These are phyloP conservation scores for Starmera pachycereana DNA, from an alignment of 805 yeast species.

Conservation along the genomic window DNA sequence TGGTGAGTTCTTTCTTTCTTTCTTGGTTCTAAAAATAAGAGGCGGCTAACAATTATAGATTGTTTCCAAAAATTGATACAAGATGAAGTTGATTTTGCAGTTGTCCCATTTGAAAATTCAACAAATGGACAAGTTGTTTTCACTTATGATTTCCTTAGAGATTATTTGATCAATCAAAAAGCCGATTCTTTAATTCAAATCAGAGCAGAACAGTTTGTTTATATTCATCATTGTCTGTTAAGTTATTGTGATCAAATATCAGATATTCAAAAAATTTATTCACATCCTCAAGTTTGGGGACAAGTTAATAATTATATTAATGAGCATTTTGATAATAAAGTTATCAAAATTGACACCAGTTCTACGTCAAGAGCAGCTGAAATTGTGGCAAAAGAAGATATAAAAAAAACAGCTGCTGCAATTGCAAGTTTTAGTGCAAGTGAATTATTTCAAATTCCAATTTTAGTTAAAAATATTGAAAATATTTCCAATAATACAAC, in stretches of 20 bases:
- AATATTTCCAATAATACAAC: constrained; percentile 75
- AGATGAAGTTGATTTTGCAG: constrained; percentile 48
- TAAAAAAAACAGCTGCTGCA: constrained; percentile 48
- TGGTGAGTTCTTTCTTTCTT: constrained; percentile 12
- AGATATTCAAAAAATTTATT: constrained; percentile 50
- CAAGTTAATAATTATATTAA: constrained; percentile 59
- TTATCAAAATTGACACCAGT: constrained; percentile 45
- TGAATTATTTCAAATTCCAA: constrained; percentile 43
- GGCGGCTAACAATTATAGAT: constrained; percentile 23
- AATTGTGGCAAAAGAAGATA: constrained; percentile 34
- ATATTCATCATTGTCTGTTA: constrained; percentile 70
- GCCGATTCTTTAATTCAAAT: constrained; percentile 30
- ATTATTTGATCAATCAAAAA: constrained; percentile 35
- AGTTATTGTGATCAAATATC: constrained; percentile 33
- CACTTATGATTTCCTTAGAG: constrained; percentile 74
- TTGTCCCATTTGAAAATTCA: constrained; percentile 89
- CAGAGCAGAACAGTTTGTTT: constrained; percentile 71
- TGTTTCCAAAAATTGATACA: constrained; percentile 49
- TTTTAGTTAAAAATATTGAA: constrained; percentile 49
- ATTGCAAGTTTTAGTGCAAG: constrained; percentile 68
- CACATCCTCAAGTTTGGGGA: constrained; percentile 99
- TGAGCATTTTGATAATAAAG: constrained; percentile 24
- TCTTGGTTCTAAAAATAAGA: too few species aligned
- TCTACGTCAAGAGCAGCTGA: constrained; percentile 87
- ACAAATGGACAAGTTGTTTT: constrained; percentile 89